Conservation (phyloP, 2,329 filamentous ascomycete genomes). For the Xylaria sp. region DNA sequence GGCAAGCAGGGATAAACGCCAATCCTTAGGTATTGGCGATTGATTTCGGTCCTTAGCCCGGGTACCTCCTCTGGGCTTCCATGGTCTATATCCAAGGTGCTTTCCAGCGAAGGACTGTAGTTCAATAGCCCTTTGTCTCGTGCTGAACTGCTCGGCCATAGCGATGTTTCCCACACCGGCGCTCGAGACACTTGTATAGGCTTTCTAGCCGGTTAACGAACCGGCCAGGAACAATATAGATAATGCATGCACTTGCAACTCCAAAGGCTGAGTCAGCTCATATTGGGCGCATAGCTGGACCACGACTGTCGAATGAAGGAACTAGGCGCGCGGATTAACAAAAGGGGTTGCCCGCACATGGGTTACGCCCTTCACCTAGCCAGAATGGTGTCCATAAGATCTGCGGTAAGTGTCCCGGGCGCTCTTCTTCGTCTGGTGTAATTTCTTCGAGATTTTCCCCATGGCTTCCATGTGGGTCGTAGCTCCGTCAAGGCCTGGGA, state of each 20-base stretch:
- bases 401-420: constrained; percentile 43
- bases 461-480: constrained; percentile 58
- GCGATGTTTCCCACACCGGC: constrained; percentile 12
- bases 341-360: not conserved
- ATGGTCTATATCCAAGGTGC: constrained; percentile 15
- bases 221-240: constrained; percentile 7
- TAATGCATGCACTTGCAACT: constrained; percentile 39
- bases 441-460: constrained; percentile 54
- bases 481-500: constrained; percentile 59
- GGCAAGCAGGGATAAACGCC: constrained; percentile 4
- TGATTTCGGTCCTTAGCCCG: constrained; percentile 11
- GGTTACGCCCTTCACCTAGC: constrained; percentile 45
- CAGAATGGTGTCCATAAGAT: constrained; percentile 45
- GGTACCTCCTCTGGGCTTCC: constrained; percentile 10
- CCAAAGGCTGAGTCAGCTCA: constrained; percentile 26
- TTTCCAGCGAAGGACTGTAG: constrained; percentile 20
- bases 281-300: constrained; percentile 25
- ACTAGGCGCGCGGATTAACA: constrained; percentile 12
- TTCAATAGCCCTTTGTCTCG: constrained; percentile 8
- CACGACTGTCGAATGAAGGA: constrained; percentile 14
- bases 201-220: constrained; percentile 12
- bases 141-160: constrained; percentile 15
- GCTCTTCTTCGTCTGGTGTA: constrained; percentile 43
- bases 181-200: constrained; percentile 16
- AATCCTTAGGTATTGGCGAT: constrained; percentile 9